Conservation (phyloP, 805 yeast species). For the Lachancea kluyveri region DNA sequence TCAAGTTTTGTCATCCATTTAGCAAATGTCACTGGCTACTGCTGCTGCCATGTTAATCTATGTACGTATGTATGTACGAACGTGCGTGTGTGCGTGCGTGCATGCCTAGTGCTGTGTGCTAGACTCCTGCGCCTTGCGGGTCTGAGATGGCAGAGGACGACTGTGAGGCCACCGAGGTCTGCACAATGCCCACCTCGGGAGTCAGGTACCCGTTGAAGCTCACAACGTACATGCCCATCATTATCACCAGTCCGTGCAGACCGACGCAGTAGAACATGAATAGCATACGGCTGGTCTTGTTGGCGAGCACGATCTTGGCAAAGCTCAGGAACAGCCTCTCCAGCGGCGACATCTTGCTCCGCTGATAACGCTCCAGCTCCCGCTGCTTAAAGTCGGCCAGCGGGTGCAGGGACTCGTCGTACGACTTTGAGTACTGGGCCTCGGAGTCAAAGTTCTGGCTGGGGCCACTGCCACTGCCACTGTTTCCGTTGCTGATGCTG, state of each 20-base stretch:
- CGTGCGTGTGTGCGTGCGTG: too few relatives aligned
- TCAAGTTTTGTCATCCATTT: too few relatives aligned
- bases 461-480: too few relatives aligned
- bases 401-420: conserved; percentile 77
- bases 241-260: conserved; percentile 67
- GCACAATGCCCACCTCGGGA: conserved; percentile 35
- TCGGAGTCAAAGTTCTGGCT: conserved; percentile 41
- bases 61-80: too few relatives aligned
- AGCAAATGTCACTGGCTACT: too few relatives aligned
- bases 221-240: conserved; percentile 51
- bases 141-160: too few relatives aligned
- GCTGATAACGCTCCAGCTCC: conserved; percentile 65
- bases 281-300: conserved; percentile 61
- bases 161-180: conserved; percentile 13
- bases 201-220: conserved; percentile 39
- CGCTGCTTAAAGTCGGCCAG: conserved; percentile 72
- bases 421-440: conserved; percentile 51
- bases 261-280: conserved; percentile 70
- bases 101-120: too few relatives aligned
- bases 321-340: conserved; percentile 73
- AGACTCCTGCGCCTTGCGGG: too few relatives aligned
- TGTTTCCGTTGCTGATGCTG: conserved; percentile 15
- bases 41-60: too few relatives aligned
- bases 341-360: conserved; percentile 63
- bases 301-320: conserved; percentile 70